Evolutionary conservation across 495 filamentous ascomycete genomes (phyloP).

Genomic region (Lophiotrema nucula): DNA sequence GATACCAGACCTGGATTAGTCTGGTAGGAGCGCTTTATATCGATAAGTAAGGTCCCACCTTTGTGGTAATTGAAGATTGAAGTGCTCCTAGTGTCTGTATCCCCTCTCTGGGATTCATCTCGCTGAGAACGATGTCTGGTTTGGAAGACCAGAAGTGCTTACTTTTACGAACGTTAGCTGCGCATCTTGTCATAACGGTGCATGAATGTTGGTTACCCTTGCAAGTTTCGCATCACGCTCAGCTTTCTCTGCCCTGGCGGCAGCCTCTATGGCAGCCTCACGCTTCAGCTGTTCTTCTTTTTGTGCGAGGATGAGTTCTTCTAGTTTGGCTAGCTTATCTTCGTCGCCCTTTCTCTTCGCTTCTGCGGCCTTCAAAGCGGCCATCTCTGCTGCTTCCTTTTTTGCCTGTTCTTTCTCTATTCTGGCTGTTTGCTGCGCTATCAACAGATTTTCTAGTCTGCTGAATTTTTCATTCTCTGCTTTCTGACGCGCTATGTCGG

Average conservation of each 20-base stretch:
- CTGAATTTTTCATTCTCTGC: constrained; percentile 32
- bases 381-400: constrained; percentile 20
- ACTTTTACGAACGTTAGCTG: too few relatives aligned
- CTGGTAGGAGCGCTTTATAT: too few relatives aligned
- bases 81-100: too few relatives aligned
- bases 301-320: constrained; percentile 40
- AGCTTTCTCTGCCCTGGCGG: constrained; percentile 41
- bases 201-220: too few relatives aligned
- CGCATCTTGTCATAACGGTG: too few relatives aligned
- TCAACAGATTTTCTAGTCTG: constrained; percentile 25
- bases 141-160: too few relatives aligned
- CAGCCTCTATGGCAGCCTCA: constrained; percentile 33
- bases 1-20: too few relatives aligned
- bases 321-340: constrained; percentile 36
- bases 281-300: constrained; percentile 38
- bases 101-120: too few relatives aligned
- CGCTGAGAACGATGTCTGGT: too few relatives aligned
- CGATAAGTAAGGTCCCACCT: too few relatives aligned
- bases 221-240: constrained; percentile 41
- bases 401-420: constrained; percentile 30
- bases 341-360: constrained; percentile 36
- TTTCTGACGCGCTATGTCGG: constrained; percentile 24
- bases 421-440: constrained; percentile 30
- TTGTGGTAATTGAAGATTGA: too few relatives aligned
- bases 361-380: constrained; percentile 19